phyloP scores from a whole-genome alignment of 306 rosid species.

The Fragaria nilgerrensis region DNA sequence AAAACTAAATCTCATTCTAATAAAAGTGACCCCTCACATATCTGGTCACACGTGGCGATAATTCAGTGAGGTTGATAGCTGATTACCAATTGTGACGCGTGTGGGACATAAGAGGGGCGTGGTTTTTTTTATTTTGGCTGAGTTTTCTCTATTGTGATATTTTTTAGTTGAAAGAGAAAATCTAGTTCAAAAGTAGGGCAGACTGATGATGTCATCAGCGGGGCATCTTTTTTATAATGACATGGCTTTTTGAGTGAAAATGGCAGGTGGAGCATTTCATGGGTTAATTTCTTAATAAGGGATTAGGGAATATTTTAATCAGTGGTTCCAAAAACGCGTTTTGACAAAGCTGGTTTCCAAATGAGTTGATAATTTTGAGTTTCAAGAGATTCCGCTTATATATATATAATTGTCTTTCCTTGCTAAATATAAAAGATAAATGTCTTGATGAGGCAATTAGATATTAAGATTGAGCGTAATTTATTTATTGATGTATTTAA shows the following conservation, averaged over 20 bases:
- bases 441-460: neutral
- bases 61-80: neutral
- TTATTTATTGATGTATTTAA: too few relatives aligned
- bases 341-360: neutral
- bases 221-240: neutral
- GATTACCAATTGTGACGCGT: slow-evolving; percentile 3
- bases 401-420: neutral
- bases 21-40: neutral
- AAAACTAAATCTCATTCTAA: too few relatives aligned
- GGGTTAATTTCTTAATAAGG: neutral
- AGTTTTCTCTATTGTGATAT: neutral
- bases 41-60: neutral
- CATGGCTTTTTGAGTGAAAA: neutral
- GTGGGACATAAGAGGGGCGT: neutral
- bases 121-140: neutral
- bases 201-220: slow-evolving; percentile 21
- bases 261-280: neutral
- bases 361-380: neutral
- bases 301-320: neutral
- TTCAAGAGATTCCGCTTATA: neutral
- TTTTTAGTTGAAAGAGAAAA: neutral
- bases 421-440: neutral
- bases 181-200: neutral
- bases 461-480: too few relatives aligned
- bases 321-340: neutral